Evolutionary conservation across 2,329 filamentous ascomycete species (phyloP).

Genomic region (Paraphaeosphaeria sporulosa): DNA sequence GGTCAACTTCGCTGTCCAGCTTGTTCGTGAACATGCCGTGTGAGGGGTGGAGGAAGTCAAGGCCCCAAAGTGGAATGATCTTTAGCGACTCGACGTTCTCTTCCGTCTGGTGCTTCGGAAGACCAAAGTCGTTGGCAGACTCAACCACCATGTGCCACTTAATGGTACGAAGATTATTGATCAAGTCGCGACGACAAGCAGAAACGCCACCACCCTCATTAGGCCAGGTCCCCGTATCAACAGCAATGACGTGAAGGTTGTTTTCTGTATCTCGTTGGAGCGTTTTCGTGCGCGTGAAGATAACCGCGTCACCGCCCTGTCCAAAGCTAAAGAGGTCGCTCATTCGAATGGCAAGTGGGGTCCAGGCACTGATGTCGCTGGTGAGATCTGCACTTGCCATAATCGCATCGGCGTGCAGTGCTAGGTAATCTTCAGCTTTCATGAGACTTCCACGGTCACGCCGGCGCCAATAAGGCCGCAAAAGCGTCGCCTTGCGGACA

Average conservation of each 20-base stretch:
- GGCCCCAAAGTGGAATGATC: slow-evolving; percentile 52
- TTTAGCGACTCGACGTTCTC: slow-evolving; percentile 54
- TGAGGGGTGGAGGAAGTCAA: slow-evolving; percentile 52
- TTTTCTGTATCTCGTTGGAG: slow-evolving; percentile 54
- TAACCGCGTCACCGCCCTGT: slow-evolving; percentile 61
- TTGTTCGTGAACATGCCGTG: slow-evolving; percentile 54
- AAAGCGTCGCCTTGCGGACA: slow-evolving; percentile 44
- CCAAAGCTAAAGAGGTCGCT: slow-evolving; percentile 62
- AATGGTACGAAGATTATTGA: slow-evolving; percentile 53
- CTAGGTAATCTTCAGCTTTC: slow-evolving; percentile 49
- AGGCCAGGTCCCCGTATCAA: slow-evolving; percentile 54
- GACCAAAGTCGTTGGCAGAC: slow-evolving; percentile 53
- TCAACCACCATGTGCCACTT: slow-evolving; percentile 55
- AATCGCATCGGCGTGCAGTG: slow-evolving; percentile 57
- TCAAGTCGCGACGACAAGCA: slow-evolving; percentile 52
- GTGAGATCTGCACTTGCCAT: slow-evolving; percentile 62
- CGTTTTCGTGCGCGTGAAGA: slow-evolving; percentile 58
- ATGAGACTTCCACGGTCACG: slow-evolving; percentile 47
- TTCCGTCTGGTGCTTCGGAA: slow-evolving; percentile 54
- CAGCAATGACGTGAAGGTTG: slow-evolving; percentile 50
- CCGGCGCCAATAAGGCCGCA: slow-evolving; percentile 48
- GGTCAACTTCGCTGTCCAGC: slow-evolving; percentile 49
- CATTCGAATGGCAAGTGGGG: slow-evolving; percentile 59
- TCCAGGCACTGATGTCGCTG: slow-evolving; percentile 61
- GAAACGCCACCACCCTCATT: slow-evolving; percentile 54